Conservation (phyloP, 2,329 filamentous ascomycete genomes). For the Fusarium paranaense region DNA sequence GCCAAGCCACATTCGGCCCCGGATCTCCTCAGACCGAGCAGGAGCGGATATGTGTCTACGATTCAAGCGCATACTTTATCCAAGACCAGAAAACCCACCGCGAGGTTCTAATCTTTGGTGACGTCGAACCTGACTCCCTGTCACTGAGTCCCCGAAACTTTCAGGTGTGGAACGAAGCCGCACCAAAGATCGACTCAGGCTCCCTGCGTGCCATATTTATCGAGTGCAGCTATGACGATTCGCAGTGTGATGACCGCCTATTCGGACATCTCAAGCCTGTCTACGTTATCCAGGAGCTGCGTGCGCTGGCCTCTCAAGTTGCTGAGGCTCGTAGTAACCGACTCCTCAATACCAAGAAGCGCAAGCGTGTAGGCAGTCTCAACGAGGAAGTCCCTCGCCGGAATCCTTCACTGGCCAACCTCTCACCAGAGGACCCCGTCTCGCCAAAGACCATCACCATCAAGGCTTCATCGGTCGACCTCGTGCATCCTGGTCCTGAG, state of each 20-base stretch:
- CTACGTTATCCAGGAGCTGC: constrained; percentile 84
- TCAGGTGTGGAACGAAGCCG: constrained; percentile 89
- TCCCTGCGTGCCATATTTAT: constrained; percentile 87
- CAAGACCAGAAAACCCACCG: constrained; percentile 75
- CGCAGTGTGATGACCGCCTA: constrained; percentile 78
- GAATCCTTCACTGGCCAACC: constrained; percentile 34
- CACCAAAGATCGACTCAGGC: constrained; percentile 81
- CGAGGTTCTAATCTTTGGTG: constrained; percentile 93
- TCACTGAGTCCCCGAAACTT: constrained; percentile 84
- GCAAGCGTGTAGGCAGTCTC: constrained; percentile 66
- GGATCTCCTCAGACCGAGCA: constrained; percentile 46
- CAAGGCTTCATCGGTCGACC: constrained; percentile 40
- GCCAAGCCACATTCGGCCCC: constrained; percentile 45
- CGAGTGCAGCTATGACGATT: constrained; percentile 93
- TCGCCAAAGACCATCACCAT: constrained; percentile 65
- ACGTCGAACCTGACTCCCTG: constrained; percentile 91
- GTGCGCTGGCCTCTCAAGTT: constrained; percentile 77
- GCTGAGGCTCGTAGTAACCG: constrained; percentile 58
- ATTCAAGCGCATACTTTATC: constrained; percentile 95
- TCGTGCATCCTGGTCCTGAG: constrained; percentile 39
- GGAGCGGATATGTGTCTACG: constrained; percentile 75
- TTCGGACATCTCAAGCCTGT: constrained; percentile 91
- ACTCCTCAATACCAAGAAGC: constrained; percentile 65
- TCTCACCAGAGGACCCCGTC: constrained; percentile 57
- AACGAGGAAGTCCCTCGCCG: constrained; percentile 39